phyloP scores from a whole-genome alignment of 2,329 filamentous ascomycete species.

The Curvularia sp. region DNA sequence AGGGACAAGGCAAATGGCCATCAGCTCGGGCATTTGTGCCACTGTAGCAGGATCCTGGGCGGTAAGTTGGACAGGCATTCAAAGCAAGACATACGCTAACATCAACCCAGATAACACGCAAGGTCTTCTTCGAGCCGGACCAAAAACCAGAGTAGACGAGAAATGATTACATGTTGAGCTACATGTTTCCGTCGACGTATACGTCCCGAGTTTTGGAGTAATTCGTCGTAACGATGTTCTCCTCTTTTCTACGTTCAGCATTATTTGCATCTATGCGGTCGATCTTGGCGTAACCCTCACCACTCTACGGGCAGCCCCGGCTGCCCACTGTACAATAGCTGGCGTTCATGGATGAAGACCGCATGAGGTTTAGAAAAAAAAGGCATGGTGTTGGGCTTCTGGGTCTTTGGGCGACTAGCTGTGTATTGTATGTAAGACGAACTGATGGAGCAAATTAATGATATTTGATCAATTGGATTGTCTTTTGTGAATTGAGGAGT shows the following conservation, averaged over 20 bases:
- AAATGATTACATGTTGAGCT: slow-evolving; percentile 4
- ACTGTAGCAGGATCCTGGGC: slow-evolving; percentile 87
- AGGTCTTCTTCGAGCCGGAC: slow-evolving; percentile 39
- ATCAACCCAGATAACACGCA: slow-evolving; percentile 32
- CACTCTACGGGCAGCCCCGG: slow-evolving; percentile 22
- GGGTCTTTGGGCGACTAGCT: slow-evolving; percentile 7
- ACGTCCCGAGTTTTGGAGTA: background rate
- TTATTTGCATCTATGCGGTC: slow-evolving; percentile 24
- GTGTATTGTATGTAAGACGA: slow-evolving; percentile 18
- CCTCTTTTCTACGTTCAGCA: slow-evolving; percentile 19
- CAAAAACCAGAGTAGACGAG: slow-evolving; percentile 11
- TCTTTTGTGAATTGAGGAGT: background rate
- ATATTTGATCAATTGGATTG: slow-evolving; percentile 1
- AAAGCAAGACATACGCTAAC: background rate
- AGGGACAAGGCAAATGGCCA: slow-evolving; percentile 89
- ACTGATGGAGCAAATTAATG: slow-evolving; percentile 18
- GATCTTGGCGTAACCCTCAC: slow-evolving; percentile 25
- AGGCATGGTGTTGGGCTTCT: slow-evolving; percentile 14
- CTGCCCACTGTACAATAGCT: slow-evolving; percentile 30
- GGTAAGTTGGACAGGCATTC: slow-evolving; percentile 57
- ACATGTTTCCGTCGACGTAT: slow-evolving; percentile 5
- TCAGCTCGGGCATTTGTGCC: slow-evolving; percentile 89
- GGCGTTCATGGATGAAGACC: slow-evolving; percentile 19
- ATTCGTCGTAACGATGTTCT: slow-evolving; percentile 2
- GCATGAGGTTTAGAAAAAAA: slow-evolving; percentile 13